Percentiles rank a stretch among this genome's conserved stretches.
Evolutionary conservation across 2,329 filamentous ascomycete species (phyloP).

Genomic region (Herpotrichia juniperi): DNA sequence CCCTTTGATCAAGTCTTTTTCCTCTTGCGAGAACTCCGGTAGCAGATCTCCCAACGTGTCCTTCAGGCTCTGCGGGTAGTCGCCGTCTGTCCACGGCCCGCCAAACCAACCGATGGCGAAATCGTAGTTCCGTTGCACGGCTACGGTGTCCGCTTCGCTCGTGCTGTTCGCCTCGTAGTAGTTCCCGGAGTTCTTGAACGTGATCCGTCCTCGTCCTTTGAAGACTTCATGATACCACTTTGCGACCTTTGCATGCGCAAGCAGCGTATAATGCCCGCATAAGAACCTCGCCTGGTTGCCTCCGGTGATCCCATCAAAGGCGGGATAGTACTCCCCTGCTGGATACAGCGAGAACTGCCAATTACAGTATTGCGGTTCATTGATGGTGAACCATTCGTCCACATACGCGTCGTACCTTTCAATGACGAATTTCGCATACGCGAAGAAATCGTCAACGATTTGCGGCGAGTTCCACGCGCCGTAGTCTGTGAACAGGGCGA

Average conservation of each 20-base stretch:
- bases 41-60: constrained; percentile 49
- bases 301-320: constrained; percentile 51
- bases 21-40: constrained; percentile 43
- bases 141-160: constrained; percentile 41
- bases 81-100: constrained; percentile 54
- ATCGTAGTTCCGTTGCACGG: constrained; percentile 48
- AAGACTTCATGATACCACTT: constrained; percentile 56
- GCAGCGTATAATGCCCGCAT: constrained; percentile 52
- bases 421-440: constrained; percentile 52
- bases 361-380: constrained; percentile 55
- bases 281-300: constrained; percentile 50
- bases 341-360: constrained; percentile 56
- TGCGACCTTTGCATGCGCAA: constrained; percentile 51
- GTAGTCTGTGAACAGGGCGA: constrained; percentile 50
- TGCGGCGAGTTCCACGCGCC: constrained; percentile 48
- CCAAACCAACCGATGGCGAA: constrained; percentile 54
- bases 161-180: constrained; percentile 48
- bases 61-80: constrained; percentile 48
- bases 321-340: constrained; percentile 53
- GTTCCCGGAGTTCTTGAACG: constrained; percentile 52
- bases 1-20: constrained; percentile 51
- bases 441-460: constrained; percentile 50
- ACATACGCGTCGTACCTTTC: constrained; percentile 48
- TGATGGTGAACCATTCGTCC: constrained; percentile 50
- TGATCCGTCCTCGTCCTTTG: constrained; percentile 49